These are phyloP conservation scores for Annulohypoxylon stygium DNA, from an alignment of 495 filamentous ascomycete species.

Conservation along the genomic window DNA sequence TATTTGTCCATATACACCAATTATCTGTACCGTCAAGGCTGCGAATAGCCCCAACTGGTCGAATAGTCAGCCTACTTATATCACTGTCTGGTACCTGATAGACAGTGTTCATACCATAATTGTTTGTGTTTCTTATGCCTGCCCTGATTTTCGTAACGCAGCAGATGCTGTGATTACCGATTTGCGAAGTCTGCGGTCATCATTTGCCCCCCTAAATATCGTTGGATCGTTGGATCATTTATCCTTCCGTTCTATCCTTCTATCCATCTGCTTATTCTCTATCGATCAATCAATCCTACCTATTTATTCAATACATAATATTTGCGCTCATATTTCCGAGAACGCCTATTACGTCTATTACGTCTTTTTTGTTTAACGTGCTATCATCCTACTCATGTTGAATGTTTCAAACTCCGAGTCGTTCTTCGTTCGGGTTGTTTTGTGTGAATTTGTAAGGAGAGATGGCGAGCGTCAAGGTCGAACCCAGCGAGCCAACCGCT, in stretches of 20 bases:
- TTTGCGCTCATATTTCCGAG: constrained; percentile 23
- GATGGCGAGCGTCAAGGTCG: constrained; percentile 46
- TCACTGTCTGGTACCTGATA: constrained; percentile 4
- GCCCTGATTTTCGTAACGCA: constrained; percentile 47
- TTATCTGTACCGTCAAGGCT: constrained; percentile 3
- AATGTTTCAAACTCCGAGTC: constrained; percentile 18
- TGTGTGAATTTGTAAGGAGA: constrained; percentile 16
- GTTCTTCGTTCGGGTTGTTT: constrained; percentile 13
- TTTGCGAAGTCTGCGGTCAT: constrained; percentile 36
- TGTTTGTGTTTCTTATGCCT: constrained; percentile 29
- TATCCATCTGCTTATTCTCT: constrained; percentile 4
- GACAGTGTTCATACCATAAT: constrained; percentile 6
- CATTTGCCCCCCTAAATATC: constrained; percentile 23
- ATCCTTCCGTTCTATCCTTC: neutral
- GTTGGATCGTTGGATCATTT: constrained; percentile 19
- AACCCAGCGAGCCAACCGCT: constrained; percentile 37
- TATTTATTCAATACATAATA: constrained; percentile 34
- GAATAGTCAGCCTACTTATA: constrained; percentile 13
- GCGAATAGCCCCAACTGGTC: constrained; percentile 10
- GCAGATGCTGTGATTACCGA: constrained; percentile 42
- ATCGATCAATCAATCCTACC: constrained; percentile 9
- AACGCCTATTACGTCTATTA: neutral
- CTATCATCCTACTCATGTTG: constrained; percentile 12
- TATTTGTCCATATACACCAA: constrained; percentile 22
- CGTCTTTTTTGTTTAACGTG: constrained; percentile 21